Evolutionary conservation across 352 stramenopile genomes (phyloP).

Genomic region (Phytophthora niederhauseri): DNA sequence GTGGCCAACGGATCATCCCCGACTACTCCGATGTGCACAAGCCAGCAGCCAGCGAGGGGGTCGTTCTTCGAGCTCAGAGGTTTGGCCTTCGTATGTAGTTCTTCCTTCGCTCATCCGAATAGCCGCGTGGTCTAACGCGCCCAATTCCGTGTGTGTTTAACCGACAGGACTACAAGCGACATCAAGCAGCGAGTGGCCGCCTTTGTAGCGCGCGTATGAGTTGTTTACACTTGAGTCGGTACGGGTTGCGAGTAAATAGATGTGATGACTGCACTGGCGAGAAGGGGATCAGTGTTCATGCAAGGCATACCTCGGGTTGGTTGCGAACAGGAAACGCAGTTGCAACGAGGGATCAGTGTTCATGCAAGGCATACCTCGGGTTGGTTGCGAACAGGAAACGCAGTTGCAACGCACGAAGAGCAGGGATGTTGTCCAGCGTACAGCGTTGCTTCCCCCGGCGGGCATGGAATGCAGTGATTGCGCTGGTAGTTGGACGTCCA

Average conservation of each 20-base stretch:
- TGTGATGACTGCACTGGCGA: slow-evolving; percentile 14
- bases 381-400: slow-evolving; percentile 32
- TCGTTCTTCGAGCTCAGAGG: slow-evolving; percentile 57
- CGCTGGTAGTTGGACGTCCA: slow-evolving; percentile 63
- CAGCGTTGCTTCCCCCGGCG: slow-evolving; percentile 45
- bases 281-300: slow-evolving; percentile 16
- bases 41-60: slow-evolving; percentile 42
- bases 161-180: slow-evolving; percentile 30
- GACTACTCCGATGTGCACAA: slow-evolving; percentile 79
- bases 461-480: slow-evolving; percentile 57
- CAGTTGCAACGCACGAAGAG: slow-evolving; percentile 43
- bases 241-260: slow-evolving; percentile 26
- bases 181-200: slow-evolving; percentile 42
- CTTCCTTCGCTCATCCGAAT: neutral
- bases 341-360: slow-evolving; percentile 7
- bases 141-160: neutral
- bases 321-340: slow-evolving; percentile 37
- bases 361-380: slow-evolving; percentile 30
- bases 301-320: slow-evolving; percentile 26
- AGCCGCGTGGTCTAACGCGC: slow-evolving; percentile 10
- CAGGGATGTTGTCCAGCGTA: slow-evolving; percentile 53
- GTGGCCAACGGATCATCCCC: slow-evolving; percentile 67
- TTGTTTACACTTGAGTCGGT: neutral
- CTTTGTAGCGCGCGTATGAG: slow-evolving; percentile 42
- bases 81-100: slow-evolving; percentile 29